Evolutionary conservation across 352 stramenopile species (phyloP), one percentile per base, ranked within the genome.

Genomic region (Peronospora destructor): DNA sequence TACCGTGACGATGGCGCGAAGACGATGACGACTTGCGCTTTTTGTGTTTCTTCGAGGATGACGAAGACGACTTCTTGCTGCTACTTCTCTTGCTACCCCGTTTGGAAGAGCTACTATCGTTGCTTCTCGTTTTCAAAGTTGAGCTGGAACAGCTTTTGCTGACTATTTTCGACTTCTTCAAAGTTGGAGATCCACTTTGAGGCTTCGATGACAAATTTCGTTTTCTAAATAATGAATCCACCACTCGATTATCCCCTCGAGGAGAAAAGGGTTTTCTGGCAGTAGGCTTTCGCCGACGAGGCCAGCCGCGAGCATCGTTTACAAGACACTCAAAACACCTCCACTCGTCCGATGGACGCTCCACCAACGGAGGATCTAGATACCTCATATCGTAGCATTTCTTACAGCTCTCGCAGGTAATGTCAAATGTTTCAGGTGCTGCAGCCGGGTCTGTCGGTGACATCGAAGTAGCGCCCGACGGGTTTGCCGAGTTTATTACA

Each of bases 241-340:
- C 30, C 21, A n/a, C 6, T 16, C 38, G 44, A 10, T 32, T 35
- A 21, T 56, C 25, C 10, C 36, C 36, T 53, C 49, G 53, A 21
- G 57, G 57, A 47, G 62, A 67, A 21, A 62, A 69, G 10, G 65
- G 14, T 46, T 68, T 60, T 30, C 57, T 60, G 28, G 38, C 49
- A 14, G 47, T 53, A 42, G 61, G 55, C 32, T 85, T 70, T 16
- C 56, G 72, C 25, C 66, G 71, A 45, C 78, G 73, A 41, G 84
- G 84, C 84, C 84, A 94, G 0, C 84, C 84, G 2, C 81, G 69
- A 37, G 78, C 79, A 56, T 91, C 81, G 42, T 94, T 94, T 16
- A 94, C 84, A 6, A 94, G 71, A 38, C 84, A 94, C 48, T 94
- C 84, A 52, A 94, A 92, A 54, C 84, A 94, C 16, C 78, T 67